A percentile compares a stretch with the other conserved stretches of the same genome.
phyloP scores from a whole-genome alignment of 202 grass and related monocot species.

The Digitaria exilis region DNA sequence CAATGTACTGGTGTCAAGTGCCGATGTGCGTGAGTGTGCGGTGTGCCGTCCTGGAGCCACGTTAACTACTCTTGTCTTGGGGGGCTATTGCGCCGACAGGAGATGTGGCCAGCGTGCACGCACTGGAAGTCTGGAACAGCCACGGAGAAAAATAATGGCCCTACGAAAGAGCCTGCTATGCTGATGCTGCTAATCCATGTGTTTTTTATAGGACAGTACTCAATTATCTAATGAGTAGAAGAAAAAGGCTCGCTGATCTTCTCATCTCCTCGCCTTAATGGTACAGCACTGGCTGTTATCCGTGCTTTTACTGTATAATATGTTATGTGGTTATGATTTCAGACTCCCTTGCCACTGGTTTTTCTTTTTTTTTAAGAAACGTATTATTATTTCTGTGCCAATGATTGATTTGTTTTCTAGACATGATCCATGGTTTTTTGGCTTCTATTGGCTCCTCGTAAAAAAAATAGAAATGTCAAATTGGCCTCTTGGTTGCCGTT shows the following conservation, averaged over 20 bases:
- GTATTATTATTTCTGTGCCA: background rate
- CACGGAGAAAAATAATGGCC: slow-evolving; percentile 5
- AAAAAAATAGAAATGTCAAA: background rate
- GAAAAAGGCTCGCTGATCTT: background rate
- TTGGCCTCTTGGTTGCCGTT: background rate
- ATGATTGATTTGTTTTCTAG: background rate
- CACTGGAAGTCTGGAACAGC: too few relatives aligned
- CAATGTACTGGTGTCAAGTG: background rate
- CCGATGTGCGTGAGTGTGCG: background rate
- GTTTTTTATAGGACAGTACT: slow-evolving; percentile 12
- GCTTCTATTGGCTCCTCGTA: background rate
- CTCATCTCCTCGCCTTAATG: background rate
- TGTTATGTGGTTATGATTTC: background rate
- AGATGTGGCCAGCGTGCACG: slow-evolving; percentile 22
- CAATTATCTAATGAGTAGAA: slow-evolving; percentile 21
- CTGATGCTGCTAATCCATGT: background rate
- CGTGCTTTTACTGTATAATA: background rate
- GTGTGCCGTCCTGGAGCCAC: slow-evolving; percentile 15
- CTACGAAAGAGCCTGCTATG: background rate
- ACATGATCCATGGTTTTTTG: background rate
- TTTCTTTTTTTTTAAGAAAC: background rate
- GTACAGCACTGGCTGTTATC: background rate
- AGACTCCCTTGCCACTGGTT: background rate
- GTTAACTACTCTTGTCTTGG: background rate
- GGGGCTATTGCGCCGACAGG: slow-evolving; percentile 2